phyloP scores from a whole-genome alignment of 2,329 filamentous ascomycete genomes.

The Phialocephala sp. region DNA sequence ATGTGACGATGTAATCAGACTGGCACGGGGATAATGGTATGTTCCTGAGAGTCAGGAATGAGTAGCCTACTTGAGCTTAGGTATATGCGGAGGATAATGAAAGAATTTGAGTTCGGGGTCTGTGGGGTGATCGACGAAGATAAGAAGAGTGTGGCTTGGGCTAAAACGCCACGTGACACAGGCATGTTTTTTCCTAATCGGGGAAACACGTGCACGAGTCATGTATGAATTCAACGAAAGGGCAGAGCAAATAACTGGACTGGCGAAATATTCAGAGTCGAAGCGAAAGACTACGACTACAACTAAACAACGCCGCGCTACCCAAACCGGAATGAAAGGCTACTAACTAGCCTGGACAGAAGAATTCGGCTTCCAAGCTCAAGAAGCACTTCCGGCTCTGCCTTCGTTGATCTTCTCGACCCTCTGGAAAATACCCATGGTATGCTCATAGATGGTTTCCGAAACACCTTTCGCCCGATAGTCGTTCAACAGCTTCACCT shows the following conservation, averaged over 20 bases:
- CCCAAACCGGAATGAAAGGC: not conserved
- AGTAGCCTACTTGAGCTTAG: conserved; percentile 11
- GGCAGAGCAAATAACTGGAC: not conserved
- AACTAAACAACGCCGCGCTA: not conserved
- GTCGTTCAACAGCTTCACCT: conserved; percentile 30
- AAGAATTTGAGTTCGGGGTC: not conserved
- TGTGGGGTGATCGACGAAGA: not conserved
- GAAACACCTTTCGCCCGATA: conserved; percentile 33
- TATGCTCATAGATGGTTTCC: conserved; percentile 39
- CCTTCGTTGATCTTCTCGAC: conserved; percentile 35
- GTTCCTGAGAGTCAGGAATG: not conserved
- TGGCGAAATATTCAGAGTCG: not conserved
- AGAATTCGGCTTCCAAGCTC: not conserved
- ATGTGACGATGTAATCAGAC: not conserved
- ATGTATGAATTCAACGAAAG: not conserved
- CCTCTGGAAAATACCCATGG: conserved; percentile 35
- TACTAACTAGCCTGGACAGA: not conserved
- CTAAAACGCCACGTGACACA: not conserved
- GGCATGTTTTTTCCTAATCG: not conserved
- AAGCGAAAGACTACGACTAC: not conserved
- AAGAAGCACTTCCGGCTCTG: conserved; percentile 13
- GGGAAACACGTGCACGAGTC: not conserved
- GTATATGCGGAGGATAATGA: not conserved
- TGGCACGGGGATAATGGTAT: not conserved
- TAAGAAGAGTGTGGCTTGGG: conserved; percentile 3